Conservation (phyloP, 2,329 filamentous ascomycete genomes). For the Macroventuria anomochaeta region DNA sequence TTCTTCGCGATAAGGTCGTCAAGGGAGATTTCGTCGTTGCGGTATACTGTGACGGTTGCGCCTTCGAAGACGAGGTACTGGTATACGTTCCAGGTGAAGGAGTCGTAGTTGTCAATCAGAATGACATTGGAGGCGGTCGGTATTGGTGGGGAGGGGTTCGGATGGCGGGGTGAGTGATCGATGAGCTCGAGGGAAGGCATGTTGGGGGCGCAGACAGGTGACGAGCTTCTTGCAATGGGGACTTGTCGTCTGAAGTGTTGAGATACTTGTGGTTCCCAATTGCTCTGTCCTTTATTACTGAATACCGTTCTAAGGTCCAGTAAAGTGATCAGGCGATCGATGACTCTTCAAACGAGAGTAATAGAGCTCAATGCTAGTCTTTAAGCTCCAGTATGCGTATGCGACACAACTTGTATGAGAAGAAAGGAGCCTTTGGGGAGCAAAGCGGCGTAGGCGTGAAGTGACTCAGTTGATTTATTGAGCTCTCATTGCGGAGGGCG, state of each 20-base stretch:
- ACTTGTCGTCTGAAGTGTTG: not conserved
- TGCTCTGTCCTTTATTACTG: not conserved
- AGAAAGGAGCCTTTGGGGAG: not conserved
- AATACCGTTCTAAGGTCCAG: not conserved
- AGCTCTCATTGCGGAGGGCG: constrained; percentile 11
- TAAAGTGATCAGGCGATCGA: not conserved
- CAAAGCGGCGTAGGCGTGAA: not conserved
- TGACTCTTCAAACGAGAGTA: not conserved
- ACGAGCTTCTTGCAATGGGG: not conserved
- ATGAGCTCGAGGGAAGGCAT: constrained; percentile 61
- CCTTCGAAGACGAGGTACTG: constrained; percentile 98
- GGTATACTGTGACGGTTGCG: constrained; percentile 84
- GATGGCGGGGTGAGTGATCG: constrained; percentile 88
- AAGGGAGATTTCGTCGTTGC: constrained; percentile 90
- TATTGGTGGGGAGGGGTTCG: constrained; percentile 74
- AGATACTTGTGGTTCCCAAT: not conserved
- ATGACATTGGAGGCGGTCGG: constrained; percentile 87
- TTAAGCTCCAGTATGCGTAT: not conserved
- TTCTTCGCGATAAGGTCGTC: constrained; percentile 82
- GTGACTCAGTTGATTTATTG: constrained; percentile 18
- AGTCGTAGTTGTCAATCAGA: constrained; percentile 98
- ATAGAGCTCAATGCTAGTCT: not conserved
- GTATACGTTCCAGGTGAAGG: constrained; percentile 99
- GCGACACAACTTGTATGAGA: not conserved
- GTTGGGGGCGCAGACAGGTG: constrained; percentile 1